Evolutionary conservation across 768 basidiomycete species (phyloP).

Genomic region (Hydnum rufescens): DNA sequence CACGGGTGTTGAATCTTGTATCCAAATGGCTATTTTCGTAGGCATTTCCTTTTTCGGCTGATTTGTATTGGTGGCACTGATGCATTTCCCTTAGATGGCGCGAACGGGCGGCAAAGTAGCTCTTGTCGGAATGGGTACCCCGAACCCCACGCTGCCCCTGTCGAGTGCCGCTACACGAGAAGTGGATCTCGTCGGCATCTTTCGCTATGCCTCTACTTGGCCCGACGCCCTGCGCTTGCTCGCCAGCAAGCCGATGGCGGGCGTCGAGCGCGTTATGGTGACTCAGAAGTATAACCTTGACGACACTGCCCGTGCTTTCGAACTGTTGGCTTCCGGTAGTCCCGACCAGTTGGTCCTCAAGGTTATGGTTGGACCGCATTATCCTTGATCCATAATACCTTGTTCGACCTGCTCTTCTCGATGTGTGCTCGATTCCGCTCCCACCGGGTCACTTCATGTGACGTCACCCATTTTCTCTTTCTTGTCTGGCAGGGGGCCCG

Average conservation of each 20-base stretch:
- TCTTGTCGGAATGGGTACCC: constrained; percentile 90
- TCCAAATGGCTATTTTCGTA: constrained; percentile 80
- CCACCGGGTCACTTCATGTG: too few relatives aligned
- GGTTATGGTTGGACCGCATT: constrained; percentile 41
- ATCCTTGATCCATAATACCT: too few relatives aligned
- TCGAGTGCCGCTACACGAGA: constrained; percentile 68
- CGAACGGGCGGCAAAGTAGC: constrained; percentile 73
- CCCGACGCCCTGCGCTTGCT: constrained; percentile 66
- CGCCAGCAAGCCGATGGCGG: constrained; percentile 41
- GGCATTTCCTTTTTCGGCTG: constrained; percentile 18
- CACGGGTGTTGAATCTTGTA: constrained; percentile 80
- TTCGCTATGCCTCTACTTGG: constrained; percentile 56
- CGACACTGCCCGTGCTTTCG: constrained; percentile 56
- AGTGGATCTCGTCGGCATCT: constrained; percentile 82
- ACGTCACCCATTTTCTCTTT: too few relatives aligned
- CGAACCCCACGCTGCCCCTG: constrained; percentile 64
- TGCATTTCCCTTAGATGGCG: constrained; percentile 36
- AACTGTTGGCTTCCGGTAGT: constrained; percentile 52
- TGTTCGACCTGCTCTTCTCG: too few relatives aligned
- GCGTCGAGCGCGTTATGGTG: constrained; percentile 45
- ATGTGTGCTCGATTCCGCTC: too few relatives aligned
- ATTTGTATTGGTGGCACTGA: background rate
- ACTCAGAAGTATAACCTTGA: constrained; percentile 56
- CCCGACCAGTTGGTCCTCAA: constrained; percentile 72
- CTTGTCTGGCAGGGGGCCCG: too few relatives aligned